Evolutionary conservation across 176 grass and related monocot species (phyloP), one percentile per base, ranked within the genome.

Genomic region (Rhynchospora breviuscula): DNA sequence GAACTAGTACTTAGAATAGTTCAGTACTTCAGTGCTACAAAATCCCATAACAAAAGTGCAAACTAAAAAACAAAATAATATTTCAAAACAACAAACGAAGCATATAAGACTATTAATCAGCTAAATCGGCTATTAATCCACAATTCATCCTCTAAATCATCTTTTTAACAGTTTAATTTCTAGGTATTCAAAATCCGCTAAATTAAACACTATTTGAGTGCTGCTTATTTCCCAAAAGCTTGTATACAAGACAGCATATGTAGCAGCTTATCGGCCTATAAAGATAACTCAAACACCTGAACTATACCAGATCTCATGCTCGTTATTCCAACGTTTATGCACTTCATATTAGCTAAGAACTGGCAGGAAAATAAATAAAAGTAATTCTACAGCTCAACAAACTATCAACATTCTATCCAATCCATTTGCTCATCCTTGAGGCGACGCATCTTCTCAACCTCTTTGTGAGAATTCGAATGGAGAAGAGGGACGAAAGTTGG

Each of bases 401-500:
- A 77, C 49, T 33, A 54, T 77, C 49, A 77, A 76, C 10, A 26
- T 77, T 77, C 73, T 56, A 77, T 49, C 49, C 49, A 77, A 49
- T 77, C 73, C 15, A 56, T 47, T 56, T 77, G 73, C 23, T 19
- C 48, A 8, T 53, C 49, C 49, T 56, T 77, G 13, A 56, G 23
- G 23, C 73, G 80, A 35, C 92, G 92, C 86, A 98, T 93, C 87
- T 98, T 92, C 10, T 91, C 95, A 80, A 98, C 95, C 88, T 95
- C 92, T 86, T 91, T 98, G 81, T 98, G 92, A n/a, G 95, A 98
- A 71, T 99, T 99, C 85, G 96, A 99, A 67, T 99, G 96, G 71
- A 99, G 51, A 33, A 68, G 8, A n/a, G 93, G 86, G 81, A 99
- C 86, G 46, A 99, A 99, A 74, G 91, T 99, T 51, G 96, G 96